phyloP scores from a whole-genome alignment of 805 yeast genomes.

The Metschnikowia similis region DNA sequence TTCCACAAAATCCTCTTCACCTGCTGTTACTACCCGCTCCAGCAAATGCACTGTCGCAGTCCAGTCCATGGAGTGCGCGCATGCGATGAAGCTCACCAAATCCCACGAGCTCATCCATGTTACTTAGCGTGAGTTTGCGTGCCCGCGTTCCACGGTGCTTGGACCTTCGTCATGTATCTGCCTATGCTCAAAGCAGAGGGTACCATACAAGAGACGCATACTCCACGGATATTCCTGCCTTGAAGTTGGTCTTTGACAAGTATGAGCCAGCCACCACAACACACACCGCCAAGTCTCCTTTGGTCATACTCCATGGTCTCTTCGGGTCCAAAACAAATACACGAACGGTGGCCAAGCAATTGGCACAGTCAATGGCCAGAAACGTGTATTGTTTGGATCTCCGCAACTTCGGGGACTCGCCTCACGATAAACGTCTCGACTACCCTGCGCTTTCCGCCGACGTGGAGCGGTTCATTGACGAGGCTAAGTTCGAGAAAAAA shows the following conservation, averaged over 20 bases:
- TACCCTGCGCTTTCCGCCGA: constrained; percentile 83
- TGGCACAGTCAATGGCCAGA: constrained; percentile 45
- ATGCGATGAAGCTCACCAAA: neutral
- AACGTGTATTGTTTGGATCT: constrained; percentile 71
- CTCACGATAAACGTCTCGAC: constrained; percentile 66
- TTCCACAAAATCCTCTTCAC: too few relatives aligned
- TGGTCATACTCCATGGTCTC: constrained; percentile 81
- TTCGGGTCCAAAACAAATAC: constrained; percentile 84
- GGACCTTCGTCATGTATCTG: neutral
- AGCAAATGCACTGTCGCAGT: too few relatives aligned
- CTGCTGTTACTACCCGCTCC: too few relatives aligned
- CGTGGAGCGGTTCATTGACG: constrained; percentile 65
- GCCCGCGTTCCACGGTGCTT: neutral
- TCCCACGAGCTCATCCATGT: neutral
- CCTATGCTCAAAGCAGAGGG: neutral
- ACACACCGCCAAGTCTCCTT: constrained; percentile 45
- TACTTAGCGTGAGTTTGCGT: neutral
- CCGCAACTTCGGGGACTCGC: constrained; percentile 91
- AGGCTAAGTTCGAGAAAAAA: constrained; percentile 29
- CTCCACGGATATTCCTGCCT: constrained; percentile 42
- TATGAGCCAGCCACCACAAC: constrained; percentile 23
- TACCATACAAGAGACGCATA: constrained; percentile 30
- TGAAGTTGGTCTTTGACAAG: constrained; percentile 51
- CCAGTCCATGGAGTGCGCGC: neutral
- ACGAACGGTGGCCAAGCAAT: constrained; percentile 65